Conservation (phyloP, 2,329 filamentous ascomycete species). For the Nigrospora osmanthi region DNA sequence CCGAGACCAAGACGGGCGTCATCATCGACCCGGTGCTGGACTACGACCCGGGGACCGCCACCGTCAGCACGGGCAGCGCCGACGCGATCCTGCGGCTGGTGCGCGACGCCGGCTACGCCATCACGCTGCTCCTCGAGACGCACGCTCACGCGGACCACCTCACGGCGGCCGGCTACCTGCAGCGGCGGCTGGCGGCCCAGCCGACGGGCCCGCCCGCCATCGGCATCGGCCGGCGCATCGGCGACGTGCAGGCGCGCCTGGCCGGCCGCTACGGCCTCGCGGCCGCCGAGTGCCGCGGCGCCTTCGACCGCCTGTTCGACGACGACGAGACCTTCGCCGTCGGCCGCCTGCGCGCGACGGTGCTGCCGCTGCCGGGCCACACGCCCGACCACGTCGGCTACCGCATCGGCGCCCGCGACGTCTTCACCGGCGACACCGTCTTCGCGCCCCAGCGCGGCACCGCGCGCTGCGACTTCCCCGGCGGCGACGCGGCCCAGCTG, state of each 20-base stretch:
- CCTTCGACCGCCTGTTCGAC: slow-evolving; percentile 45
- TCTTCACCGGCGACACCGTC: slow-evolving; percentile 36
- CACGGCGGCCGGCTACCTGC: slow-evolving; percentile 51
- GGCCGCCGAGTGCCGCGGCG: slow-evolving; percentile 29
- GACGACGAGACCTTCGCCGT: slow-evolving; percentile 46
- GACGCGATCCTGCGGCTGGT: not conserved
- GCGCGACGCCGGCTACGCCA: not conserved
- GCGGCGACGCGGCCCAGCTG: slow-evolving; percentile 34
- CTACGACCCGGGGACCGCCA: slow-evolving; percentile 32
- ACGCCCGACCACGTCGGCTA: slow-evolving; percentile 56
- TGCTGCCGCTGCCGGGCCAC: slow-evolving; percentile 50
- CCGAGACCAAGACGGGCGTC: slow-evolving; percentile 34
- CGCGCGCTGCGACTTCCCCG: slow-evolving; percentile 44
- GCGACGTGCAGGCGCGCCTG: slow-evolving; percentile 41
- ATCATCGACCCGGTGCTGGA: slow-evolving; percentile 58
- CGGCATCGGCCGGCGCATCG: slow-evolving; percentile 48
- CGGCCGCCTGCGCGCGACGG: slow-evolving; percentile 34
- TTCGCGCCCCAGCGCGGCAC: slow-evolving; percentile 31
- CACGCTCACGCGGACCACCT: slow-evolving; percentile 56
- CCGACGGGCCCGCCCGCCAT: slow-evolving; percentile 31
- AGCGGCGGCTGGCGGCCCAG: slow-evolving; percentile 27
- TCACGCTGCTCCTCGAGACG: slow-evolving; percentile 51
- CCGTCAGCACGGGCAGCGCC: not conserved
- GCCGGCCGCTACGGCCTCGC: slow-evolving; percentile 38
- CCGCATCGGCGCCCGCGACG: slow-evolving; percentile 37